These are phyloP conservation scores for Sarocladiaceae sp. DNA, from an alignment of 2,329 filamentous ascomycete genomes.

Conservation along the genomic window DNA sequence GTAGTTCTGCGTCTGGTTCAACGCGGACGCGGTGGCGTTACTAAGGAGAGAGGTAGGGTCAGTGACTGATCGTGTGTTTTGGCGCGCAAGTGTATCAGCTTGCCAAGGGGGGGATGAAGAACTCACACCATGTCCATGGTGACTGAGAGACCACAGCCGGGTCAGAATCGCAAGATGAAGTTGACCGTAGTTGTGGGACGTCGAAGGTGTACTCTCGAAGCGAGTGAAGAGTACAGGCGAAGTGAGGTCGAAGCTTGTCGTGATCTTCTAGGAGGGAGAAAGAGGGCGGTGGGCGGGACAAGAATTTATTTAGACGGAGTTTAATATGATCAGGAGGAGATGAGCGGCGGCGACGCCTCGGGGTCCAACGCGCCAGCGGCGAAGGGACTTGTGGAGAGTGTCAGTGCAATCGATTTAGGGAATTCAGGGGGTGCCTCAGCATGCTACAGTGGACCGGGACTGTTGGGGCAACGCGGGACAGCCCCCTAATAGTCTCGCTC, in stretches of 20 bases:
- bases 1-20: conserved; percentile 46
- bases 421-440: conserved; percentile 1
- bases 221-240: too few species aligned
- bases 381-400: background rate
- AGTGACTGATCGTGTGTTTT: too few species aligned
- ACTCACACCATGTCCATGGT: conserved; percentile 30
- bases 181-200: background rate
- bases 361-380: background rate
- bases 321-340: background rate
- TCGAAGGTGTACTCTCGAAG: too few species aligned
- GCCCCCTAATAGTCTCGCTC: too few species aligned
- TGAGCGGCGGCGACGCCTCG: background rate
- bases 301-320: conserved; percentile 7
- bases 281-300: conserved; percentile 6
- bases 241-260: background rate
- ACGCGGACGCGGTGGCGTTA: conserved; percentile 43
- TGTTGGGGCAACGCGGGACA: too few species aligned
- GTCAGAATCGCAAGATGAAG: background rate
- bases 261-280: background rate
- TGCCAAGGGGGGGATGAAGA: background rate
- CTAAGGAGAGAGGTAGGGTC: conserved; percentile 28
- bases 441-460: background rate
- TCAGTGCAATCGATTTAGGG: too few species aligned
- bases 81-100: too few species aligned
- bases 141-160: conserved; percentile 10